A percentile compares a stretch with the other conserved stretches of the same genome.
These are phyloP conservation scores for Myriangium duriaei DNA, from an alignment of 2,329 filamentous ascomycete species.

Conservation along the genomic window DNA sequence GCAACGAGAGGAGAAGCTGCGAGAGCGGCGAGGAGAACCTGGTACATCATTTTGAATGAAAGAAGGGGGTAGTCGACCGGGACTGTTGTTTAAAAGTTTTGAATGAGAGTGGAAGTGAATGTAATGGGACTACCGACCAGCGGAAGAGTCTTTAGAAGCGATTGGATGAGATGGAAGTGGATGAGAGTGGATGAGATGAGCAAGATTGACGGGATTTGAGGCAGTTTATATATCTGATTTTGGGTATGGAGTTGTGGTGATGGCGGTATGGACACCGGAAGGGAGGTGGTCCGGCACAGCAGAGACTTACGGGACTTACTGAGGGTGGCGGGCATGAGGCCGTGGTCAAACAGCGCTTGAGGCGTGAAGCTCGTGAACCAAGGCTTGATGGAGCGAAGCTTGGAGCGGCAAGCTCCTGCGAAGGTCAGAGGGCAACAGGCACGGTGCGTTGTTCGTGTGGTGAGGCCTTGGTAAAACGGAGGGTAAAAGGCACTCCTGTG, in stretches of 20 bases:
- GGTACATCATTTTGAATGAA: not conserved
- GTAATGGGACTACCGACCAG: not conserved
- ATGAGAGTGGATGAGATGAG: not conserved
- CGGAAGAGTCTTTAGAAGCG: not conserved
- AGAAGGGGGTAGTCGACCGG: too few species aligned
- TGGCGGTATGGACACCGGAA: too few species aligned
- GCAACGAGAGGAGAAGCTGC: not conserved
- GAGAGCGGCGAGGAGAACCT: not conserved
- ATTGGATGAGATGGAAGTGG: not conserved
- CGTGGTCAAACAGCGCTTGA: not conserved
- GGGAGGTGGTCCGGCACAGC: not conserved
- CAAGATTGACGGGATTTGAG: not conserved
- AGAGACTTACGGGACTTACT: not conserved
- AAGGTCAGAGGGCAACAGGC: not conserved
- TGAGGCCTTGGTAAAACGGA: not conserved
- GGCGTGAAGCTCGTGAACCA: not conserved
- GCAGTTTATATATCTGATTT: not conserved
- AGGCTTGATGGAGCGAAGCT: not conserved
- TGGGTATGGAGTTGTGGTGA: not conserved
- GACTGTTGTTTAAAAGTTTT: not conserved
- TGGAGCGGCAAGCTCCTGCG: not conserved
- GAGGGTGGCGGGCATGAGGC: not conserved
- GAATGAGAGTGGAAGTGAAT: not conserved
- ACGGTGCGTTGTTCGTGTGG: not conserved
- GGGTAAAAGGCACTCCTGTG: not conserved